Base-by-base conservation (phyloP, 192 early-diverging fungal species). In the Thamnidium elegans region DNA sequence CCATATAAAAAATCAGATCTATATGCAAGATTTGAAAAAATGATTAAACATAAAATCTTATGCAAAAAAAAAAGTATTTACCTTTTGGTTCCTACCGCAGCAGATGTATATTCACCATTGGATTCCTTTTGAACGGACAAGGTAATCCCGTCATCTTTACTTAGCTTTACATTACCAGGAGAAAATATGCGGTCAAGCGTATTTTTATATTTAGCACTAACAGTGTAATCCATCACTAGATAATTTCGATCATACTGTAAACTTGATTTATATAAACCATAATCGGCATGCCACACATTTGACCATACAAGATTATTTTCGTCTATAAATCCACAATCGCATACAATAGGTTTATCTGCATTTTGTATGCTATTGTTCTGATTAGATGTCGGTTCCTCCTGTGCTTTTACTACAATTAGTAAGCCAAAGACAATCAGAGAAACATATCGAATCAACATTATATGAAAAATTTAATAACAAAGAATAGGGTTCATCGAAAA, bases 1-100 rank as follows among this genome's bases (percentile, higher is more conserved):
- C 74, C 74, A 42, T 70, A 75, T 23, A 75, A 55, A 34, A 75
- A 58, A 26, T 71, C 69, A 19, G 62, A 47, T 52, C 71, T 73
- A 34, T 43, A 19, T 21, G 14, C 17, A 55, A 9, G n/a, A 9
- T 31, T 36, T 17, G 9, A 39, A 39, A 39, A 39, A 39, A 39
- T 6, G 4, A 4, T 39, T 39, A 14, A 46, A 53, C 5, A 7
- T 5, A 26, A 10, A 21, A 26, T 32, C 21, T 11, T 44, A 21
- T 52, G 5, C 50, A 34, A 42, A 26, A 26, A 26, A 26, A 26
- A 26, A 26, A 26, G 23, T 52, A 4, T 48, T 43, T 56, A 71
- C 70, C 67, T 50, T 44, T 42, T 54, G 30, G 72, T 74, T 34
- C 58, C 67, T 50, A 74, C 46, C 7, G 62, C 30, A 42, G 50